Evolutionary conservation across 176 grass and related monocot genomes (phyloP), one percentile per base, ranked within the genome.

Genomic region (bread wheat (Triticum aestivum)): DNA sequence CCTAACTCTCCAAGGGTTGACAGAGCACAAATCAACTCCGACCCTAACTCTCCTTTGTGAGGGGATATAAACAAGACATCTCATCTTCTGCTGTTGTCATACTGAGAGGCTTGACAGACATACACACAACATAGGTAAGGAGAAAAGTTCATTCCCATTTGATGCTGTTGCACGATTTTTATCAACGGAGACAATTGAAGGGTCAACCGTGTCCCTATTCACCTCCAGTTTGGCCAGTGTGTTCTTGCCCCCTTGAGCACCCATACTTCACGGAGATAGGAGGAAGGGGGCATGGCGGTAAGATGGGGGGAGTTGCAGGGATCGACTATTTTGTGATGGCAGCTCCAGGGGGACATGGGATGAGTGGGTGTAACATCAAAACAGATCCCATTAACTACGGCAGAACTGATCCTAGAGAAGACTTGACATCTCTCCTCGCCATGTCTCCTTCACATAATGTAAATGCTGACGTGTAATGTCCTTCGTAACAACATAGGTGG

Each of bases 21-120:
- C 54, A 66, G 61, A 65, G 38, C 78, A 26, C n/a, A 42, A 79
- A 79, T 42, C 77, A 13, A 80, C 78, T 44, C 37, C 14, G 45
- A 29, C 26, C 17, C 63, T 10, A 14, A 76, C 24, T 75, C 42
- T 51, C 41, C 23, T 26, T 32, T 76, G 45, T 63, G 9, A 49
- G 62, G 27, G 27, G 79, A 51, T 21, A 51, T 34, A 7, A 20
- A 44, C 24, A 47, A 80, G 26, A 45, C 61, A 29, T 4, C 37
- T 30, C 23, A 29, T 27, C 23, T 64, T 20, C 44, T 30, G 37
- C 14, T 65, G 15, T 44, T 8, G 26, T 20, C 39, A 30, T 13
- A 51, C 29, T 81, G 41, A 6, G 63, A 68, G 11, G 49, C 18
- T 49, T 49, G 47, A 45, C 26, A 49, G 15, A 8, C 41, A 67